phyloP scores from a whole-genome alignment of 306 rosid species.

The Comarum palustre region DNA sequence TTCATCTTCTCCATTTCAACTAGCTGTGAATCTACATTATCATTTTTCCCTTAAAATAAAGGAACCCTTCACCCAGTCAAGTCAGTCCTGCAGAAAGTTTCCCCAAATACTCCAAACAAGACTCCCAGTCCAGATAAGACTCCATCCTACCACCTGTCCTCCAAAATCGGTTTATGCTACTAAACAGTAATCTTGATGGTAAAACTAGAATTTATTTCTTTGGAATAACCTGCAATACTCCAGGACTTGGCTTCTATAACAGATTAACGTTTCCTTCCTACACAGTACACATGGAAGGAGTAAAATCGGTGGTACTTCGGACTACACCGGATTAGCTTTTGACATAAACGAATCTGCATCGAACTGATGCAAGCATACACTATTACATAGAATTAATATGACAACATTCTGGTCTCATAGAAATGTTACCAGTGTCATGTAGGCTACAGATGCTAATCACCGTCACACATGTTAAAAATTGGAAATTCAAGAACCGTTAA shows the following conservation, averaged over 20 bases:
- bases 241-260: not conserved
- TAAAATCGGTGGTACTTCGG: conserved; percentile 27
- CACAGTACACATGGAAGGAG: conserved; percentile 4
- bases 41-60: too few species aligned
- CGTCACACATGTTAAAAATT: not conserved
- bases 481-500: conserved; percentile 35
- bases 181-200: not conserved
- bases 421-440: conserved; percentile 23
- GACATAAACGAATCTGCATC: conserved; percentile 34
- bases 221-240: not conserved
- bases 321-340: conserved; percentile 27
- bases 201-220: not conserved
- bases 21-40: too few species aligned
- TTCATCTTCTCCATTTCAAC: too few species aligned
- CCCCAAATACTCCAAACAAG: too few species aligned
- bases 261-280: conserved; percentile 21
- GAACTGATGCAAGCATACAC: conserved; percentile 46
- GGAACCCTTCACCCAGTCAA: too few species aligned
- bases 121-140: too few species aligned
- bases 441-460: not conserved
- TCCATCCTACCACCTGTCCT: not conserved
- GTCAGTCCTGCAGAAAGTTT: too few species aligned
- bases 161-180: not conserved
- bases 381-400: conserved; percentile 24
- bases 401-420: conserved; percentile 3